Percentiles rank a stretch among this genome's conserved stretches.
Conservation (phyloP, 208 protist genomes). For the Herpetomonas tarakana region DNA sequence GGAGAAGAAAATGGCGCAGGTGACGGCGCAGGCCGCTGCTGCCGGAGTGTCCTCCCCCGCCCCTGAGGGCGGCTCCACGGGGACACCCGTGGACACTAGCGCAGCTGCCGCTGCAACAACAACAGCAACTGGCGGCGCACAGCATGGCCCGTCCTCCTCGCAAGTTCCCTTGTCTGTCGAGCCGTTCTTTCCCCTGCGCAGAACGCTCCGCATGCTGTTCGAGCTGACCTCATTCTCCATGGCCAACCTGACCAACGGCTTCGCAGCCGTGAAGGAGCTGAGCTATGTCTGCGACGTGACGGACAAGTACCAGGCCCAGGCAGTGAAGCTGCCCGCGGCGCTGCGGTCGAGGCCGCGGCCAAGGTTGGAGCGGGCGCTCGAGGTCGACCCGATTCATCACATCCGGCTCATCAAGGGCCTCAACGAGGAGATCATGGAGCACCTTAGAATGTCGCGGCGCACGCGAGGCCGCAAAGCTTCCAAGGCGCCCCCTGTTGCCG, state of each 20-base stretch:
- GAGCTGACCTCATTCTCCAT: constrained; percentile 66
- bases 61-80: neutral
- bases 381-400: constrained; percentile 42
- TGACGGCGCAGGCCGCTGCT: constrained; percentile 6
- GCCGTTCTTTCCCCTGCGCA: constrained; percentile 34
- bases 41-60: neutral
- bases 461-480: neutral
- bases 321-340: constrained; percentile 6
- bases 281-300: constrained; percentile 49
- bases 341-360: constrained; percentile 20
- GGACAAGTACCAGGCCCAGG: neutral
- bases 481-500: constrained; percentile 1
- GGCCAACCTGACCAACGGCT: constrained; percentile 57
- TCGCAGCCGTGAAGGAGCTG: constrained; percentile 75
- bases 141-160: neutral
- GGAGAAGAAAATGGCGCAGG: constrained; percentile 15
- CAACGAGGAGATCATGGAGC: constrained; percentile 17
- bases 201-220: constrained; percentile 46
- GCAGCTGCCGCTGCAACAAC: neutral
- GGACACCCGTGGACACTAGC: constrained; percentile 3
- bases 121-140: neutral
- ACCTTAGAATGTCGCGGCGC: too few species aligned
- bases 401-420: constrained; percentile 46
- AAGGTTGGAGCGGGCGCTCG: constrained; percentile 27
- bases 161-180: constrained; percentile 22